phyloP scores from a whole-genome alignment of 2,329 filamentous ascomycete genomes.

The Orbilia quercus region DNA sequence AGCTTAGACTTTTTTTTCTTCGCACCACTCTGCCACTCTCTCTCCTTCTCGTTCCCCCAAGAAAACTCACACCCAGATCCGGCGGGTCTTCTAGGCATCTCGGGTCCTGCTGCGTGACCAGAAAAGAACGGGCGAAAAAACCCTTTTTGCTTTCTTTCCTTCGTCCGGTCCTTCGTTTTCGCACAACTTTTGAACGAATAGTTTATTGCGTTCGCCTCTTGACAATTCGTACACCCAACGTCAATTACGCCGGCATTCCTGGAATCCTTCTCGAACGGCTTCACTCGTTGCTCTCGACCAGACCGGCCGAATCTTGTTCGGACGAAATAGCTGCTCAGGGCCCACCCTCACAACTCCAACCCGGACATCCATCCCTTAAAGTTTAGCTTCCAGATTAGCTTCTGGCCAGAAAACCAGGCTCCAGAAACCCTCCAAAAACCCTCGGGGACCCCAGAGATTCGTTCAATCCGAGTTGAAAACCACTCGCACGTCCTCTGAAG shows the following conservation, averaged over 20 bases:
- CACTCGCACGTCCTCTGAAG: not conserved
- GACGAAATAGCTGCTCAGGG: slow-evolving; percentile 44
- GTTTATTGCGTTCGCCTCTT: too few species aligned
- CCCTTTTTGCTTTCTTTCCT: slow-evolving; percentile 18
- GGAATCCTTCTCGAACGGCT: slow-evolving; percentile 24
- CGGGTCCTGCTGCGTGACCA: slow-evolving; percentile 29
- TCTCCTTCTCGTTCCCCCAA: slow-evolving; percentile 11
- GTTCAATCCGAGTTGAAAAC: slow-evolving; percentile 7
- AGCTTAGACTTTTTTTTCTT: slow-evolving; percentile 47
- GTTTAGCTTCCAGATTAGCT: slow-evolving; percentile 33
- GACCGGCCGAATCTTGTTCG: slow-evolving; percentile 29
- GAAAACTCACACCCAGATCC: slow-evolving; percentile 37
- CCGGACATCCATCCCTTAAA: slow-evolving; percentile 18
- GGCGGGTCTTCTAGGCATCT: slow-evolving; percentile 26
- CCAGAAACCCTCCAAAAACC: slow-evolving; percentile 31
- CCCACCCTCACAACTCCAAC: slow-evolving; percentile 45
- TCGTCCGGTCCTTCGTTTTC: slow-evolving; percentile 14
- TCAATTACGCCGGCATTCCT: slow-evolving; percentile 4
- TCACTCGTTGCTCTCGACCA: slow-evolving; percentile 28
- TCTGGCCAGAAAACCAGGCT: slow-evolving; percentile 5
- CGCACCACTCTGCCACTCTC: slow-evolving; percentile 47
- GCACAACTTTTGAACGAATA: too few species aligned
- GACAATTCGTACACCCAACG: too few species aligned
- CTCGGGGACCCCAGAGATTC: not conserved
- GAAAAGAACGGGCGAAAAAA: slow-evolving; percentile 11